phyloP scores from a whole-genome alignment of 148 eudicot genomes.

The Fallopia convolvulus region DNA sequence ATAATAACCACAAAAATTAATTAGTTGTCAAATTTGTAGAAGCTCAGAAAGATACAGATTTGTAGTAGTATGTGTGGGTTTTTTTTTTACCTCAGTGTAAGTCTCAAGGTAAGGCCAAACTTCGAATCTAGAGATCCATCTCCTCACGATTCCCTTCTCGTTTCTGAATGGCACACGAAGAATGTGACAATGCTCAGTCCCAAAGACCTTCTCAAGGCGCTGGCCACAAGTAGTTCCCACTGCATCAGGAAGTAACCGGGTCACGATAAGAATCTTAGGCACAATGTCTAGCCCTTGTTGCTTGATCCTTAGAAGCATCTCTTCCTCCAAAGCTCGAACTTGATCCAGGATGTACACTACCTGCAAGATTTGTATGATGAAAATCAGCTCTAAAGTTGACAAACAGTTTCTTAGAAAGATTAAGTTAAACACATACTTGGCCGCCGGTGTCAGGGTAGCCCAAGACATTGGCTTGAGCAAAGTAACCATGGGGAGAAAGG shows the following conservation, averaged over 20 bases:
- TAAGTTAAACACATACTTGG: slow-evolving; percentile 38
- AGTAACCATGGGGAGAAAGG: slow-evolving; percentile 95
- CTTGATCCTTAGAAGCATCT: slow-evolving; percentile 86
- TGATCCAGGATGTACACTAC: slow-evolving; percentile 96
- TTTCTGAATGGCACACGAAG: slow-evolving; percentile 94
- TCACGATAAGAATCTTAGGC: slow-evolving; percentile 87
- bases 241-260: slow-evolving; percentile 92
- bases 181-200: slow-evolving; percentile 81
- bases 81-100: slow-evolving; percentile 63
- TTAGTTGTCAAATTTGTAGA: not conserved
- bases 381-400: not conserved
- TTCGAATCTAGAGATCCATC: slow-evolving; percentile 96
- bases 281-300: slow-evolving; percentile 88
- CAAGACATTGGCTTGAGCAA: slow-evolving; percentile 89
- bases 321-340: slow-evolving; percentile 95
- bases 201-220: slow-evolving; percentile 82
- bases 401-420: too few relatives aligned
- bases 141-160: slow-evolving; percentile 83
- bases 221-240: slow-evolving; percentile 95
- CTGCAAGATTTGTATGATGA: slow-evolving; percentile 16
- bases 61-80: not conserved
- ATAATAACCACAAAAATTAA: not conserved
- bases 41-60: not conserved
- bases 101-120: slow-evolving; percentile 99
- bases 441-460: slow-evolving; percentile 99